Percentiles rank a stretch among this genome's conserved stretches.
Evolutionary conservation across 305 asterid species (phyloP).

Genomic region (Fraxinus dipetala): DNA sequence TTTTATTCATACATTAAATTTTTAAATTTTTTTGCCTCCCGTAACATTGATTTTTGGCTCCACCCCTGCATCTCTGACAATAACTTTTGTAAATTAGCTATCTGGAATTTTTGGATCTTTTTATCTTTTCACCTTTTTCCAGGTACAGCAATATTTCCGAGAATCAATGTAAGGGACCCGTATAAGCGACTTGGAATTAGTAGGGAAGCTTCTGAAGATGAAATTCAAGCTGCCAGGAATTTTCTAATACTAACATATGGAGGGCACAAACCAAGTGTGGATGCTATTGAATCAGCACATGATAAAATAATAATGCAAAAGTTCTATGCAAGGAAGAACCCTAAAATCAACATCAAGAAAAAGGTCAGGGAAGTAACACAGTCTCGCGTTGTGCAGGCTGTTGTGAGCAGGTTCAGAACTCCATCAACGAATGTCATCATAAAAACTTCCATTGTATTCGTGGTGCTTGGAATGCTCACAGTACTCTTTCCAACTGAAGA

Average conservation of each 20-base stretch:
- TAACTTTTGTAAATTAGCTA: neutral
- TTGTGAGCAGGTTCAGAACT: constrained; percentile 67
- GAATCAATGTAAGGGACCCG: constrained; percentile 74
- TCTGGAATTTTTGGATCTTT: constrained; percentile 12
- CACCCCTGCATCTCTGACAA: neutral
- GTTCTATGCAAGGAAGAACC: constrained; percentile 79
- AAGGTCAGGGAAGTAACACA: constrained; percentile 76
- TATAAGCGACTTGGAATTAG: constrained; percentile 83
- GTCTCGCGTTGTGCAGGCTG: constrained; percentile 69
- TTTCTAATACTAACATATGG: constrained; percentile 60
- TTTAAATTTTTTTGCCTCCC: too few species aligned
- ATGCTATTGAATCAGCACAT: constrained; percentile 84
- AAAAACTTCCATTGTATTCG: constrained; percentile 67
- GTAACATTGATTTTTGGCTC: too few species aligned
- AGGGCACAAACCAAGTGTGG: constrained; percentile 60
- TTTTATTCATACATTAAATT: too few species aligned
- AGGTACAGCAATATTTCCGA: constrained; percentile 68
- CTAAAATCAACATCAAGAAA: constrained; percentile 78
- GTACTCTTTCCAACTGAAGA: constrained; percentile 94
- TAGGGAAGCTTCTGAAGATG: constrained; percentile 82
- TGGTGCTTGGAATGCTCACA: constrained; percentile 71
- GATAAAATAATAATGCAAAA: constrained; percentile 92
- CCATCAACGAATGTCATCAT: constrained; percentile 58
- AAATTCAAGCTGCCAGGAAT: constrained; percentile 73
- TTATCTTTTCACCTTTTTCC: constrained; percentile 2